Evolutionary conservation across 495 filamentous ascomycete genomes (phyloP), one percentile per base, ranked within the genome.

Genomic region (Penicillium verhagenii): DNA sequence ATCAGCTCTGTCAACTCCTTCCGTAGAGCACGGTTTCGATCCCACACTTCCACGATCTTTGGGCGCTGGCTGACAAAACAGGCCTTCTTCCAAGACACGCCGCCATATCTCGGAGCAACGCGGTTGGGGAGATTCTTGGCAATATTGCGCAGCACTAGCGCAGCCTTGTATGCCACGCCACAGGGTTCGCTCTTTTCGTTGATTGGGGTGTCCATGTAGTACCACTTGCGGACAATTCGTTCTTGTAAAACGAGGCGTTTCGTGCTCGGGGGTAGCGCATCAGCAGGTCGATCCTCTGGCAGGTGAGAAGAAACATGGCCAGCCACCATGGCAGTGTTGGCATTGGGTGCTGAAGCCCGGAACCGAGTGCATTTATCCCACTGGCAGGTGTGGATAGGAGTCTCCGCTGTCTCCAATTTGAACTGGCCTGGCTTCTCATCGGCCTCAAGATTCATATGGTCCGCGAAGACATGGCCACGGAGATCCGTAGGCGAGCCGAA

Each of bases 131-230:
- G 76, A 47, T 92, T 87, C 19, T 87, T 79, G 3, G 91, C 90
- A 21, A 99, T 81, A 64, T 97, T 99, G 28, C 94, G 84, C 57
- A 99, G 73, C 2, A 99, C 89, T 20, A 97, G 72, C 9, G 88
- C 86, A 23, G 89, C 88, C 35, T 89, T 90, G 33, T 96, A 81
- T 7, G 94, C 90, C 39, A 97, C 83, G 4, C 94, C 94, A 19
- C 85, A 82, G 0, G 93, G 87, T 54, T 96, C 87, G 38, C 82
- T 81, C 24, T 85, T 78, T 60, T 97, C 94, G 65, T 96, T 93
- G n/a, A 82, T 72, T 0, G 82, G 79, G 1, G 92, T 96, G 56
- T 90, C 84, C 60, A 77, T 72, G 45, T 82, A 76, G 46, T 65
- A 69, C 68, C 64, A 72, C 49, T 66, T 78, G 58, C 66, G 75